These are phyloP conservation scores for Colletotrichum plurivorum DNA, from an alignment of 2,329 filamentous ascomycete genomes.

Conservation along the genomic window DNA sequence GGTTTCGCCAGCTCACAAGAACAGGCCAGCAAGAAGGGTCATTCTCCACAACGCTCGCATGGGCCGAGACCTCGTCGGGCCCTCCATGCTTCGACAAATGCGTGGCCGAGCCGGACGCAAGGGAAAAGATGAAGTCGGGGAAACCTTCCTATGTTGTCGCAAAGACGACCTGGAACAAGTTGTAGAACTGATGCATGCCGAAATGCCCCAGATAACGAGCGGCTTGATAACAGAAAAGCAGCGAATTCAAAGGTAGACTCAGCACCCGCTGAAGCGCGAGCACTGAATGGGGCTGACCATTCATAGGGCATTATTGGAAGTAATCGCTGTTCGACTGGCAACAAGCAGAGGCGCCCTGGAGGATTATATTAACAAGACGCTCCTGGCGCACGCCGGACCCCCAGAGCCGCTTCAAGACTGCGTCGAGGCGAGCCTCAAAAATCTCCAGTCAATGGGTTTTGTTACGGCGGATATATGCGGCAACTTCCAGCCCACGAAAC, in stretches of 20 bases:
- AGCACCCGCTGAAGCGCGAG: neutral
- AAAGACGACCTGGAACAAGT: conserved; percentile 78
- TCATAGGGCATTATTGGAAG: conserved; percentile 77
- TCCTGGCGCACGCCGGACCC: conserved; percentile 72
- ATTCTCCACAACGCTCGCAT: conserved; percentile 83
- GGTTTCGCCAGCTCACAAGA: conserved; percentile 32
- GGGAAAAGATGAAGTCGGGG: conserved; percentile 82
- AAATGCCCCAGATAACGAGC: conserved; percentile 78
- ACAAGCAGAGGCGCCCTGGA: conserved; percentile 75
- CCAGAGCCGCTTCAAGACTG: conserved; percentile 64
- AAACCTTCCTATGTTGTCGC: conserved; percentile 83
- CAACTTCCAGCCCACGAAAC: conserved; percentile 72
- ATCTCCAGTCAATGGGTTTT: conserved; percentile 69
- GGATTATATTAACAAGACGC: conserved; percentile 78
- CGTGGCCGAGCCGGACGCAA: conserved; percentile 83
- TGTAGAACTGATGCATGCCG: conserved; percentile 78
- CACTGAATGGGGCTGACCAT: conserved; percentile 4
- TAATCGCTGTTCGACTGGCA: conserved; percentile 77
- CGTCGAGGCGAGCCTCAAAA: conserved; percentile 71
- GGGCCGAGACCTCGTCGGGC: conserved; percentile 82
- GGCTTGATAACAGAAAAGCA: conserved; percentile 77
- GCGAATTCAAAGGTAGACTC: conserved; percentile 73
- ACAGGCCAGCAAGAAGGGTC: conserved; percentile 75
- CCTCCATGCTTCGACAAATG: conserved; percentile 86
- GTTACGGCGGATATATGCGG: conserved; percentile 64